A percentile compares a stretch with the other conserved stretches of the same genome.
Evolutionary conservation across 768 basidiomycete species (phyloP).

Genomic region (Tricholomella constricta): DNA sequence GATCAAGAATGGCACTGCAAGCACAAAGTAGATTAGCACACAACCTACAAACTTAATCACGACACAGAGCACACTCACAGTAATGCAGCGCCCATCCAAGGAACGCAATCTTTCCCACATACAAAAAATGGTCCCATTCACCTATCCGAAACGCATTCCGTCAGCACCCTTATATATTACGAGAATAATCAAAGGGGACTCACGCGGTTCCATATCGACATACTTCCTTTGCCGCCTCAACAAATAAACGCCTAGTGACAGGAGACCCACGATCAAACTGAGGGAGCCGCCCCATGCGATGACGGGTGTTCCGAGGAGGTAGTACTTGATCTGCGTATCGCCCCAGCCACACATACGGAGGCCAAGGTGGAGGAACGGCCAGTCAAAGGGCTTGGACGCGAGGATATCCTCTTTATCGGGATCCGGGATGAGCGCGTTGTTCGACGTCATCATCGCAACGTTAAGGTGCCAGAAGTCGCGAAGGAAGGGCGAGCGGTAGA

Average conservation of each 20-base stretch:
- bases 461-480: slow-evolving; percentile 99
- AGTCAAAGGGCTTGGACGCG: slow-evolving; percentile 89
- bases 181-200: slow-evolving; percentile 28
- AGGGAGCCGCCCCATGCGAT: slow-evolving; percentile 85
- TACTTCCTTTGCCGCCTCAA: slow-evolving; percentile 87
- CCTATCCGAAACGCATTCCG: slow-evolving; percentile 37
- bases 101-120: slow-evolving; percentile 89
- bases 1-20: slow-evolving; percentile 88
- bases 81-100: slow-evolving; percentile 93
- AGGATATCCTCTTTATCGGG: slow-evolving; percentile 99
- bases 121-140: slow-evolving; percentile 94
- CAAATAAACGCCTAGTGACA: slow-evolving; percentile 66
- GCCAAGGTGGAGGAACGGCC: slow-evolving; percentile 90
- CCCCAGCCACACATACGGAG: slow-evolving; percentile 98
- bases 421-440: slow-evolving; percentile 96
- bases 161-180: not conserved
- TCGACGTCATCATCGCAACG: slow-evolving; percentile 99
- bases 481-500: slow-evolving; percentile 89
- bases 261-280: slow-evolving; percentile 59
- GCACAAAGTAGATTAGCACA: not conserved
- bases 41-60: not conserved
- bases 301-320: slow-evolving; percentile 88
- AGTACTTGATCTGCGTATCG: slow-evolving; percentile 85
- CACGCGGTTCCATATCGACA: slow-evolving; percentile 86
- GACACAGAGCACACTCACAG: slow-evolving; percentile 46